These are phyloP conservation scores for Purpureocillium takamizusanense DNA, from an alignment of 2,329 filamentous ascomycete genomes.

Conservation along the genomic window DNA sequence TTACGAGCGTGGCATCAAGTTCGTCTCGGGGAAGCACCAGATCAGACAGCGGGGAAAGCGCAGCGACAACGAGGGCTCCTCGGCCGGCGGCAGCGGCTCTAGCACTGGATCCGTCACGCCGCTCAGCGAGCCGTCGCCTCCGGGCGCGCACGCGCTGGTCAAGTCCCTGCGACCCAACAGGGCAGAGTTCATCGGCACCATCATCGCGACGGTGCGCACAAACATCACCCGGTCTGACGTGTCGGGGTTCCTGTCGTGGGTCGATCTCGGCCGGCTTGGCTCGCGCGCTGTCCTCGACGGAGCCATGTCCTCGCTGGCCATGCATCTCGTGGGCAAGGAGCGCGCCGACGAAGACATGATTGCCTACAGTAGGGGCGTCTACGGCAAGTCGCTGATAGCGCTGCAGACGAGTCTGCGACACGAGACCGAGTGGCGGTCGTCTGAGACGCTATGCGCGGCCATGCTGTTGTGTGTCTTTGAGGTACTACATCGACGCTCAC, in stretches of 20 bases:
- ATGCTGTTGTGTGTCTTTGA: constrained; percentile 31
- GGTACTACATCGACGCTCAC: constrained; percentile 15
- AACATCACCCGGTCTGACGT: constrained; percentile 10
- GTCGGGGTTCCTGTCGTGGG: constrained; percentile 15
- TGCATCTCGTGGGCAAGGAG: constrained; percentile 29
- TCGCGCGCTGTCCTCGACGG: constrained; percentile 25
- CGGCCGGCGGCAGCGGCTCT: not conserved
- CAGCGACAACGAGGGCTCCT: not conserved
- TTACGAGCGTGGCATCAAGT: constrained; percentile 29
- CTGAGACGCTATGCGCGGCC: constrained; percentile 31
- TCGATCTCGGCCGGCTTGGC: constrained; percentile 20
- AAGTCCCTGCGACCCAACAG: constrained; percentile 12
- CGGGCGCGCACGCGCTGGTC: constrained; percentile 1
- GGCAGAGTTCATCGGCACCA: constrained; percentile 20
- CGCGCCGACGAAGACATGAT: constrained; percentile 17
- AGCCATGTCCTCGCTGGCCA: constrained; percentile 25
- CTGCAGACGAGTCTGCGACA: constrained; percentile 27
- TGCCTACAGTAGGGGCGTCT: constrained; percentile 25
- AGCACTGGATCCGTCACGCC: constrained; percentile 3
- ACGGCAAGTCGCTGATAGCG: constrained; percentile 24
- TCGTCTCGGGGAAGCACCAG: constrained; percentile 28
- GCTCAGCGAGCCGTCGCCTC: no score
- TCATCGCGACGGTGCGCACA: constrained; percentile 16
- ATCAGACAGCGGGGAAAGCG: constrained; percentile 20
- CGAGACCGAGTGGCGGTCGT: constrained; percentile 25